Conservation (phyloP, 305 asterid genomes). For the Fraxinus ornus region DNA sequence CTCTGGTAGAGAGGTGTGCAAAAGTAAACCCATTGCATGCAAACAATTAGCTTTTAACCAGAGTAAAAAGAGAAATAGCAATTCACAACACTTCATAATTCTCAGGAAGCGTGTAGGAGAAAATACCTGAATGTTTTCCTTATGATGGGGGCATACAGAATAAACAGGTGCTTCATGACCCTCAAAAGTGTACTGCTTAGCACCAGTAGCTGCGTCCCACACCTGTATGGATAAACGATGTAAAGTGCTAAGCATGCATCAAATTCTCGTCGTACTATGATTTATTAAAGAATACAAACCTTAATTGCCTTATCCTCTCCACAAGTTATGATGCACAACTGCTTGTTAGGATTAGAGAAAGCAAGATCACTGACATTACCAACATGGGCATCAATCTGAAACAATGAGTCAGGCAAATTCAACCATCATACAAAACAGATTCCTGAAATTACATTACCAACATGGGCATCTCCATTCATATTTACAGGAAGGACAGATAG, state of each 20-base stretch:
- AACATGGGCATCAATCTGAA: conserved; percentile 69
- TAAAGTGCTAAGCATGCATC: conserved; percentile 20
- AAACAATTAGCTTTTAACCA: neutral
- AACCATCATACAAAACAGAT: neutral
- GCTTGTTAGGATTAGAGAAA: conserved; percentile 52
- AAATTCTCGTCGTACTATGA: neutral
- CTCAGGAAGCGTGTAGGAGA: neutral
- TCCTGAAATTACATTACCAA: neutral
- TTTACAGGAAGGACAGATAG: neutral
- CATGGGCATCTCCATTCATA: conserved; percentile 4
- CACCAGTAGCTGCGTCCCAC: conserved; percentile 65
- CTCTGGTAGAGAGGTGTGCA: neutral
- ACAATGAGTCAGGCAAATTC: conserved; percentile 25
- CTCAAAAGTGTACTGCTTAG: conserved; percentile 50
- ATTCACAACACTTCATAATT: neutral
- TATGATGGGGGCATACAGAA: conserved; percentile 62
- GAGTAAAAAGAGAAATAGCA: neutral
- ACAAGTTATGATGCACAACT: conserved; percentile 57
- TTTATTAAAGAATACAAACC: conserved; percentile 35
- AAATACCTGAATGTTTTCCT: conserved; percentile 55
- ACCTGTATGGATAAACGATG: conserved; percentile 36
- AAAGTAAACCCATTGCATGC: neutral
- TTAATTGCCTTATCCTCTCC: conserved; percentile 77
- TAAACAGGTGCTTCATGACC: conserved; percentile 73
- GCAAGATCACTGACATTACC: conserved; percentile 72